These are phyloP conservation scores for Acidiella bohemica DNA, from an alignment of 495 filamentous ascomycete genomes.

Conservation along the genomic window DNA sequence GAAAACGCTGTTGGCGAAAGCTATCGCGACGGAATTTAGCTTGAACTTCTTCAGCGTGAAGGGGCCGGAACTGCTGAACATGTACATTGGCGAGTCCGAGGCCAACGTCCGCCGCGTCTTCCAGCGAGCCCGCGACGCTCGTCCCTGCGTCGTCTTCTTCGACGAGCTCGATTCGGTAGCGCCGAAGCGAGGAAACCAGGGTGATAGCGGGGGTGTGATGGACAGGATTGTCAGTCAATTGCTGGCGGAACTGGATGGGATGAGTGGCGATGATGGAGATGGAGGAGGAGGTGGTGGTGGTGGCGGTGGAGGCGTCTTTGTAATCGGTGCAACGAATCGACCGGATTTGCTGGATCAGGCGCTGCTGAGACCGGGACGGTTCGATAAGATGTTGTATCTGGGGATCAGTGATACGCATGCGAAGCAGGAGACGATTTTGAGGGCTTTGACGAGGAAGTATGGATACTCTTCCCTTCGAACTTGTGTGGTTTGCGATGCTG, in stretches of 20 bases:
- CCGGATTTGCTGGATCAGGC: conserved; percentile 90
- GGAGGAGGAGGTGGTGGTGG: too few species aligned
- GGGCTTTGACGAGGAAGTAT: conserved; percentile 85
- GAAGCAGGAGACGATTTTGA: conserved; percentile 87
- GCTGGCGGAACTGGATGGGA: conserved; percentile 88
- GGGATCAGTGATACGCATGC: conserved; percentile 94
- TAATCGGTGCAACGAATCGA: conserved; percentile 91
- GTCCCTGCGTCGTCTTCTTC: conserved; percentile 98
- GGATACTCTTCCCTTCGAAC: conserved; percentile 21
- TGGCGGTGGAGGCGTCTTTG: conserved; percentile 94
- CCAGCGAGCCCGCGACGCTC: conserved; percentile 81
- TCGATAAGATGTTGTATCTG: conserved; percentile 98
- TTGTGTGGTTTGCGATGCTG: background rate
- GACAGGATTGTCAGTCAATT: conserved; percentile 95
- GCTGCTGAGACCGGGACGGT: conserved; percentile 77
- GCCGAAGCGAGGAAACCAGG: conserved; percentile 93
- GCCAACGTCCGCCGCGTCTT: conserved; percentile 95
- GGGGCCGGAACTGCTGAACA: conserved; percentile 91
- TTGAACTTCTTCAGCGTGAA: conserved; percentile 99
- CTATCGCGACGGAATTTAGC: conserved; percentile 95
- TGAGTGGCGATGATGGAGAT: conserved; percentile 58
- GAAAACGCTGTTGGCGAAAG: conserved; percentile 92
- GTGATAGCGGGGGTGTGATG: conserved; percentile 97
- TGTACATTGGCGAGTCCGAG: conserved; percentile 99
- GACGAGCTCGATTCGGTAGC: conserved; percentile 96